Evolutionary conservation across 768 basidiomycete species (phyloP).

Genomic region (Lactarius akahatsu): DNA sequence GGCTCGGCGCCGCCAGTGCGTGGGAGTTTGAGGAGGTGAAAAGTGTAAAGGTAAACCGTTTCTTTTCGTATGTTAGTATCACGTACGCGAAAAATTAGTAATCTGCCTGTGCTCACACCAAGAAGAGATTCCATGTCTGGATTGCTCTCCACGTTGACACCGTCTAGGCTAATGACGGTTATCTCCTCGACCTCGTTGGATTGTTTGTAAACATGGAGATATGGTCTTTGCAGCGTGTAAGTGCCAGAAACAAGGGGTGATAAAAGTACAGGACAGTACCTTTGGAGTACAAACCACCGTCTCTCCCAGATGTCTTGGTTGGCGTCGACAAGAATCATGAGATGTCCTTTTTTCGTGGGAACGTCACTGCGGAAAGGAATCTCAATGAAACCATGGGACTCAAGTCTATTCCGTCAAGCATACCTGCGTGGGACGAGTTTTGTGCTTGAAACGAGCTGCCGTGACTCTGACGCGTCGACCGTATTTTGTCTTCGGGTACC

Average conservation of each 20-base stretch:
- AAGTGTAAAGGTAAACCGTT: conserved; percentile 82
- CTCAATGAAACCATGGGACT: conserved; percentile 19
- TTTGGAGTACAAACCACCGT: conserved; percentile 82
- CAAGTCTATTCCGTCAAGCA: conserved; percentile 29
- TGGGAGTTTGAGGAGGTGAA: conserved; percentile 93
- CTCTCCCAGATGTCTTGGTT: conserved; percentile 77
- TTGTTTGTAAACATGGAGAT: conserved; percentile 83
- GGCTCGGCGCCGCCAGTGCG: conserved; percentile 77
- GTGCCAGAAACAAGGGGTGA: neutral
- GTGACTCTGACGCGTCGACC: conserved; percentile 45
- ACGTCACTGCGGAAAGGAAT: conserved; percentile 55
- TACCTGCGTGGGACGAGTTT: conserved; percentile 75
- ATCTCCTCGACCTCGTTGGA: conserved; percentile 83
- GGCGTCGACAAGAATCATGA: conserved; percentile 80
- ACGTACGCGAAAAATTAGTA: neutral
- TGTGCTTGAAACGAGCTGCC: conserved; percentile 71
- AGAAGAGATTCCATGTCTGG: conserved; percentile 85
- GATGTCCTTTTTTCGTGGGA: conserved; percentile 80
- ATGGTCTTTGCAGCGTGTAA: conserved; percentile 60
- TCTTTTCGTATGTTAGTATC: conserved; percentile 46
- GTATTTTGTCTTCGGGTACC: conserved; percentile 38
- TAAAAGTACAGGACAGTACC: conserved; percentile 44
- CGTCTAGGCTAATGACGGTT: conserved; percentile 76
- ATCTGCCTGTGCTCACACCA: conserved; percentile 45
- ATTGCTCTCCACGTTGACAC: conserved; percentile 83